Evolutionary conservation across 176 grass and related monocot genomes (phyloP), one percentile per base, ranked within the genome.

Genomic region (Paspalum notatum): DNA sequence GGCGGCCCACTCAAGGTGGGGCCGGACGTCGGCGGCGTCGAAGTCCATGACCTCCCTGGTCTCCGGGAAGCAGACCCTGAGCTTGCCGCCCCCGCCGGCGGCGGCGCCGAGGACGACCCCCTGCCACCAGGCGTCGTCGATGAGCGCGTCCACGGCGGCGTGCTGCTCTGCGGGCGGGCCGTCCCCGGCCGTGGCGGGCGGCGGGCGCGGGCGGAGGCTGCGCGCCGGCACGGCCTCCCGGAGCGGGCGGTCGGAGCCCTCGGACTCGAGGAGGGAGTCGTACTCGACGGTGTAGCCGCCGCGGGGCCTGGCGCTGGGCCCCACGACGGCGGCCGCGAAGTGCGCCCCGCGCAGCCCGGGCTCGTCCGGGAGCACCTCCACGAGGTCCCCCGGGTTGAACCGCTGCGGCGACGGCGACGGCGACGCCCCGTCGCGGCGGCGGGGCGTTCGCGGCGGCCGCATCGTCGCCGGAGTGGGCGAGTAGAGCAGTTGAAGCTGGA

Each of bases 1-100:
- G 12, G 61, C 85, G 72, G 84, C 57, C 87, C 91, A 92, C 51
- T 97, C 94, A 63, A 94, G 91, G 82, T 97, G 94, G 18, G 65
- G 74, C 0, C 90, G 68, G 25, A 95, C 42, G 11, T 78, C 17
- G 1, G n/a, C 82, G 32, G 51, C 41, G 9, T 55, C 60, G 62
- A 87, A 90, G 32, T 84, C 80, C 69, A 25, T 18, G 44, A 77
- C 80, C 56, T 95, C 84, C 70, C 84, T 79, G 12, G 64, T 76
- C 54, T 62, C 57, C 27, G 89, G 89, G 81, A 95, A 95, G 81
- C 68, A 87, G 1, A 95, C 92, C 9, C 5, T 11, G 57, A 84
- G 63, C 71, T 25, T 84, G 48, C 72, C 75, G 1, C 38, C n/a
- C 39, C 14, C 52, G 8, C 9, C 68, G 37, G 41, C 68, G 37